Conservation (phyloP, 345 rosid species). For the Kandelia obovata region DNA sequence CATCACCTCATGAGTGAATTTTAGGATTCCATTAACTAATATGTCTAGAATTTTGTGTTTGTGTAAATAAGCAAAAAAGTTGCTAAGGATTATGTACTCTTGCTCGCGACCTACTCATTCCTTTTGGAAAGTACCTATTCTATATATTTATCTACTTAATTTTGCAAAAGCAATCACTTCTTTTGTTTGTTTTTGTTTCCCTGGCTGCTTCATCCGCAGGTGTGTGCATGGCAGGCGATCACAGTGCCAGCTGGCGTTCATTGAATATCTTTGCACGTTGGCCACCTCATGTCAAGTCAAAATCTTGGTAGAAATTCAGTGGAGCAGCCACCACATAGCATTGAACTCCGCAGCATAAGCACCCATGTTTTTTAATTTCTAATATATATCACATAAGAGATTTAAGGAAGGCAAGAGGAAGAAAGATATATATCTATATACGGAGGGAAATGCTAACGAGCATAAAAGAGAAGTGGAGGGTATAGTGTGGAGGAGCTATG, state of each 20-base stretch:
- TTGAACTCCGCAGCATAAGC: neutral
- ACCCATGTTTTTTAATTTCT: slow-evolving; percentile 1
- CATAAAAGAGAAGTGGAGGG: neutral
- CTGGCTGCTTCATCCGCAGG: neutral
- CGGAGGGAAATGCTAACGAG: neutral
- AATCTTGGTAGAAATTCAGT: slow-evolving; percentile 19
- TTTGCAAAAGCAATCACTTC: neutral
- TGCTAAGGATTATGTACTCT: no score
- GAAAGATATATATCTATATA: no score
- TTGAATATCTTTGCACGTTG: slow-evolving; percentile 20
- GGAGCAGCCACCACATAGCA: neutral
- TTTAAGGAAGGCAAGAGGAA: neutral
- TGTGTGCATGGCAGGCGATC: slow-evolving; percentile 18
- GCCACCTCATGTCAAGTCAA: slow-evolving; percentile 28
- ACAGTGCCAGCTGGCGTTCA: slow-evolving; percentile 29
- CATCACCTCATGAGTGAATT: no score
- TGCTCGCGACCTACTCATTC: slow-evolving; percentile 10
- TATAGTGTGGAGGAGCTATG: neutral
- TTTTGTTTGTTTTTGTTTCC: neutral
- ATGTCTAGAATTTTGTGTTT: no score
- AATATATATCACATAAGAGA: neutral
- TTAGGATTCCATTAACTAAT: no score
- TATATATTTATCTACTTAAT: neutral
- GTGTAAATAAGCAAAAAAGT: no score
- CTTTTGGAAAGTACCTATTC: neutral